Evolutionary conservation across 1,284 basidiomycete species (phyloP), one percentile per base, ranked within the genome.

Genomic region (Lentinus polychrous): DNA sequence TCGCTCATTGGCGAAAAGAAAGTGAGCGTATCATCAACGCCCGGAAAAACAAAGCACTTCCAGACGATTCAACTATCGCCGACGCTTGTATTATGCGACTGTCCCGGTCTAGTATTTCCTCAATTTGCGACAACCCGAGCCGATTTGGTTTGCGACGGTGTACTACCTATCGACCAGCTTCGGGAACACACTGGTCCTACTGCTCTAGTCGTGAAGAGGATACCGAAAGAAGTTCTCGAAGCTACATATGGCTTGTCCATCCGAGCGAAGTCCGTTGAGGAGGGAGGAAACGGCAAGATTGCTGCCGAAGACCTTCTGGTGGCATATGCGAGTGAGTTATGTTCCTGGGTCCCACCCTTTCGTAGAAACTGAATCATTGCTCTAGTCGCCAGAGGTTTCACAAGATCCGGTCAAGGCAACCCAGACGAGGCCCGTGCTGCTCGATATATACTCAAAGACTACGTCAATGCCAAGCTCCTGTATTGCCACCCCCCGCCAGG

Each of bases 11-110:
- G 96, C 27, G 86, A 90, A 60, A 97, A 98, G 73, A 96, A 94
- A 75, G 95, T 98, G 52, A 95, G 91, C 58, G 95, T 97, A 7
- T 98, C 94, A 1, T 84, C 94, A 0, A 99, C 95, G 0, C 96
- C 96, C 0, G 94, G 96, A 56, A 98, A 99, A 69, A 99, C 96
- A 24, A 99, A 99, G 65, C 96, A 99, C 69, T 98, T 99, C 73
- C 96, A 99, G 69, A 99, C 96, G 0, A 94, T 98, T 54, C 81
- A 94, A 55, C 78, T 99, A 22, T 94, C 94, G 0, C 81, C 90
- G 23, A 75, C 80, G 2, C 88, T 98, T 43, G 76, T 91, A 11
- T 79, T 99, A n/a, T 99, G 95, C 60, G 96, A 99, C 72, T 99
- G 96, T 71, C 96, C 96, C 11, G 96, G 96, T 70, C 75, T 99